Evolutionary conservation across 495 filamentous ascomycete species (phyloP).

Genomic region (Aspergillus panamensis): DNA sequence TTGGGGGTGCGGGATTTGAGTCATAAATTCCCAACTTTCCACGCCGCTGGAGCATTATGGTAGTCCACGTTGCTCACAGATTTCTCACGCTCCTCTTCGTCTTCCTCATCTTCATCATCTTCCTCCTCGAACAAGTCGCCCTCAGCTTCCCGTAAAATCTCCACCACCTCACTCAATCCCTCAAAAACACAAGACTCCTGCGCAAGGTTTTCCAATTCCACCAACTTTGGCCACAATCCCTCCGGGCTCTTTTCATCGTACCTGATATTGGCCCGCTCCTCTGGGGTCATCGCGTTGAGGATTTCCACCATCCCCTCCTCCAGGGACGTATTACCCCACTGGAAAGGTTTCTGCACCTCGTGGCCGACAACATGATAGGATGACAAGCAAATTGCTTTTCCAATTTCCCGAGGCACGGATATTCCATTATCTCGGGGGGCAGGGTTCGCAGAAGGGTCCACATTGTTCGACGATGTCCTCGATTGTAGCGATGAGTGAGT

Average conservation of each 20-base stretch:
- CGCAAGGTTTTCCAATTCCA: constrained; percentile 13
- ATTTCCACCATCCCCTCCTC: constrained; percentile 22
- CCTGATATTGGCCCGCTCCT: constrained; percentile 9
- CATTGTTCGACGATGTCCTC: constrained; percentile 13
- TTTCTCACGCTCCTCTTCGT: background rate
- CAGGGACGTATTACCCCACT: constrained; percentile 3
- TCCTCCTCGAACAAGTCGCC: background rate
- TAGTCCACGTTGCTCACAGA: background rate
- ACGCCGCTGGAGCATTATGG: background rate
- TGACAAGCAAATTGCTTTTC: constrained; percentile 20
- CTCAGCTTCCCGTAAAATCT: background rate
- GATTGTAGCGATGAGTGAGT: background rate
- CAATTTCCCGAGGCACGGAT: constrained; percentile 21
- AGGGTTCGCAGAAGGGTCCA: constrained; percentile 6
- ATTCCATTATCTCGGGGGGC: constrained; percentile 21
- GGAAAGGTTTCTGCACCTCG: constrained; percentile 19
- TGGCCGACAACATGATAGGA: constrained; percentile 9
- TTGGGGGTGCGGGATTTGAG: background rate
- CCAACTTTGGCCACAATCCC: constrained; percentile 15
- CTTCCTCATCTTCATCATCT: background rate
- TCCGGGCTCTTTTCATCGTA: background rate
- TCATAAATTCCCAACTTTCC: no score
- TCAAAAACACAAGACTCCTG: constrained; percentile 8
- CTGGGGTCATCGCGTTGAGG: constrained; percentile 8
- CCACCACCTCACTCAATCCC: constrained; percentile 9